These are phyloP conservation scores for Leptodontidium sp. DNA, from an alignment of 2,329 filamentous ascomycete species.

Conservation along the genomic window DNA sequence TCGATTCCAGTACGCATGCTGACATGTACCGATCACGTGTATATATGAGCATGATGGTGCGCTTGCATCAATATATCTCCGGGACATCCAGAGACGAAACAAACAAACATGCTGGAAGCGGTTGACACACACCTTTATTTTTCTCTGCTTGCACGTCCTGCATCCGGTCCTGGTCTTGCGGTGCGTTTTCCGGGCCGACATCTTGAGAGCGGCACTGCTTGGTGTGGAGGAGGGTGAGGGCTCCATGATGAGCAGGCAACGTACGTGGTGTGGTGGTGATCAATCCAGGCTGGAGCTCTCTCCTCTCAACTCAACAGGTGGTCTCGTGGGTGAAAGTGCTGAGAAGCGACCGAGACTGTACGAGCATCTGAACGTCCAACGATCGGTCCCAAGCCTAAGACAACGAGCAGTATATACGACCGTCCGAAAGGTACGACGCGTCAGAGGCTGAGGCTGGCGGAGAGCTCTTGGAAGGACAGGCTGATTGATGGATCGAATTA, in stretches of 20 bases:
- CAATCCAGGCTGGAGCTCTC: not conserved
- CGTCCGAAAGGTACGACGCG: not conserved
- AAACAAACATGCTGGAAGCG: not conserved
- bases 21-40: not conserved
- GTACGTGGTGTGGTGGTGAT: not conserved
- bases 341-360: not conserved
- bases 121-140: conserved; percentile 50
- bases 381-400: not conserved
- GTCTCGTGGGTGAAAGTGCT: too few species aligned
- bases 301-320: not conserved
- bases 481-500: not conserved
- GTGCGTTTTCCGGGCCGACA: conserved; percentile 39
- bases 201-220: conserved; percentile 28
- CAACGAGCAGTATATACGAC: conserved; percentile 12
- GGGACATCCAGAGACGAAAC: not conserved
- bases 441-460: too few species aligned
- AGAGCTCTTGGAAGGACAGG: too few species aligned
- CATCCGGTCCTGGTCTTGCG: conserved; percentile 52
- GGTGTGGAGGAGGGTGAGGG: not conserved
- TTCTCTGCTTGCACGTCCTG: conserved; percentile 50
- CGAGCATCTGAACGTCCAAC: conserved; percentile 4
- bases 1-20: not conserved
- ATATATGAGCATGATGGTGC: not conserved
- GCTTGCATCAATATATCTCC: not conserved
- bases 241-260: conserved; percentile 8